Conservation (phyloP, 1,139 yeast species). For the Protomyces pachydermus region DNA sequence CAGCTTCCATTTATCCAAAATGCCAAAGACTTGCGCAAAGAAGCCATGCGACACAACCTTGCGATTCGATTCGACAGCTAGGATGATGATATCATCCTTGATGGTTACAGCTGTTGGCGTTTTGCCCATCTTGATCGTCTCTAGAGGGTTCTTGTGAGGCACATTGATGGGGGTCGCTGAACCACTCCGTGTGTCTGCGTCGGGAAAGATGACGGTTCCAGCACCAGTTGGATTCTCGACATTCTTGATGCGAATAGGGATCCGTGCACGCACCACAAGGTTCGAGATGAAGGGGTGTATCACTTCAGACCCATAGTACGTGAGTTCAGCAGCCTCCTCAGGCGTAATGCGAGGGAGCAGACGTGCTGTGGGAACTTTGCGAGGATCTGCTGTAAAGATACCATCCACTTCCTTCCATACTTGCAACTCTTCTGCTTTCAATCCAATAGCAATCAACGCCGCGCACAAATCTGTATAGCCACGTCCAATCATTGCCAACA, state of each 20-base stretch:
- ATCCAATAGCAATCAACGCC: slow-evolving; percentile 89
- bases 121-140: slow-evolving; percentile 46
- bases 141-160: slow-evolving; percentile 45
- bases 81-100: slow-evolving; percentile 83
- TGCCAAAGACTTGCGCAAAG: slow-evolving; percentile 81
- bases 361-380: slow-evolving; percentile 88
- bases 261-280: slow-evolving; percentile 91
- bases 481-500: slow-evolving; percentile 86
- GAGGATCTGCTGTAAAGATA: slow-evolving; percentile 95
- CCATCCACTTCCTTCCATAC: slow-evolving; percentile 99
- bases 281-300: slow-evolving; percentile 99
- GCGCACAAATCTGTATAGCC: slow-evolving; percentile 98
- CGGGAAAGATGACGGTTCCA: slow-evolving; percentile 93
- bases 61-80: slow-evolving; percentile 89
- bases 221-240: slow-evolving; percentile 86
- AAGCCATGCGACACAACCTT: slow-evolving; percentile 92
- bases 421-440: slow-evolving; percentile 86
- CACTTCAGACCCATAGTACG: slow-evolving; percentile 95
- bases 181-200: slow-evolving; percentile 75
- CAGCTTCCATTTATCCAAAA: slow-evolving; percentile 73
- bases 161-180: slow-evolving; percentile 74
- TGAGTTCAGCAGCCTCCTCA: slow-evolving; percentile 96
- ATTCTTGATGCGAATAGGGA: slow-evolving; percentile 92
- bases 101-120: slow-evolving; percentile 97
- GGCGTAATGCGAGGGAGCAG: slow-evolving; percentile 85